These are phyloP conservation scores for Komagataella pseudopastoris DNA, from an alignment of 805 yeast genomes.

Conservation along the genomic window DNA sequence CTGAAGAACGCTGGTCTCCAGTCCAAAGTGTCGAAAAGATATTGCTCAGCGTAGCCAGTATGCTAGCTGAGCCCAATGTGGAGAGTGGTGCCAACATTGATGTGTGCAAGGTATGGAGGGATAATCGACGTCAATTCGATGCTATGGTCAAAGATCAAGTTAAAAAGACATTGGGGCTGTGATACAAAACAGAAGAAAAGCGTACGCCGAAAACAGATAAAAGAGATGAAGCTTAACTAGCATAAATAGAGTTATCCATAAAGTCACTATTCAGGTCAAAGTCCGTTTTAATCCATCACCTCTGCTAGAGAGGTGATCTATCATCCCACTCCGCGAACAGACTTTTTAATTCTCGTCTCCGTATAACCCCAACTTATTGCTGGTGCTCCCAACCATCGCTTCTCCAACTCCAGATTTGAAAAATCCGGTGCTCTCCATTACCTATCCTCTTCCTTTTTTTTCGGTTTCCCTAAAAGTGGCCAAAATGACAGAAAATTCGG, in stretches of 20 bases:
- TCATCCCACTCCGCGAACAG: not conserved
- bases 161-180: constrained; percentile 53
- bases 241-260: no score
- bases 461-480: not conserved
- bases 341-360: not conserved
- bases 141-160: constrained; percentile 55
- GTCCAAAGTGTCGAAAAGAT: constrained; percentile 97
- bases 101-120: constrained; percentile 84
- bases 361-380: not conserved
- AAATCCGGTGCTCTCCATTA: not conserved
- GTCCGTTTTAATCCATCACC: not conserved
- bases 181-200: not conserved
- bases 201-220: not conserved
- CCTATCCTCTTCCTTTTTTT: not conserved
- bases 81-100: constrained; percentile 90
- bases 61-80: constrained; percentile 94
- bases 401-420: not conserved
- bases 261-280: no score
- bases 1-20: constrained; percentile 97
- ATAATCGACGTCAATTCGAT: constrained; percentile 56
- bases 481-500: not conserved
- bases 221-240: not conserved
- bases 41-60: constrained; percentile 79
- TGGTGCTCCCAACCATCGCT: not conserved
- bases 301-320: not conserved